These are phyloP conservation scores for Knoxia roxburghii DNA, from an alignment of 257 asterid genomes.

Conservation along the genomic window DNA sequence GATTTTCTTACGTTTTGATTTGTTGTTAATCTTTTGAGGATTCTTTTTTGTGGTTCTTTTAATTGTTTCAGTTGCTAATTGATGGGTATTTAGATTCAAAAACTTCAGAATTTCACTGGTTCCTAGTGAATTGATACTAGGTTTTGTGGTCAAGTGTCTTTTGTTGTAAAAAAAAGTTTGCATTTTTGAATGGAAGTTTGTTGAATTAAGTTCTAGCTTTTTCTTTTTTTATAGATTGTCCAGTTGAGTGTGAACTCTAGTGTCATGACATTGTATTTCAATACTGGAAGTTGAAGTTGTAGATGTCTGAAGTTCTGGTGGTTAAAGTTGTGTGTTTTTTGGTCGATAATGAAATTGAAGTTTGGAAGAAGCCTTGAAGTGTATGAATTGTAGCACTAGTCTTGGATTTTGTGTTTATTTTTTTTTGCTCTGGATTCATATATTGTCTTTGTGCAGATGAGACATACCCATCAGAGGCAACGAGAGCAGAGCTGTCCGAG, in stretches of 20 bases:
- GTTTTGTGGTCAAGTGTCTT: neutral
- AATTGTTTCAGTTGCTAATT: neutral
- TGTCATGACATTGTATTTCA: neutral
- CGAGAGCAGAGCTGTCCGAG: slow-evolving; percentile 70
- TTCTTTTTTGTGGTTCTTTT: neutral
- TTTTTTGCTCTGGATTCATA: slow-evolving; percentile 2
- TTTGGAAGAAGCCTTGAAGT: neutral
- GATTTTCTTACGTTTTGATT: neutral
- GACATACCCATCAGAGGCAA: slow-evolving; percentile 85
- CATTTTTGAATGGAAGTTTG: neutral
- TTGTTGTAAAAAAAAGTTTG: neutral
- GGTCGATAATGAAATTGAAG: neutral
- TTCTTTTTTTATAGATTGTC: neutral
- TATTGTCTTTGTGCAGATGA: slow-evolving; percentile 55
- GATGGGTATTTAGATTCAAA: neutral
- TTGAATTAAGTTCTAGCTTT: neutral
- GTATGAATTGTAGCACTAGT: neutral
- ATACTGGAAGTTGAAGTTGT: neutral
- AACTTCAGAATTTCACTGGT: neutral
- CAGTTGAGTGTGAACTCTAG: neutral
- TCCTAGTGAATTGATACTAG: neutral
- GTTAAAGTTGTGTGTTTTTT: neutral
- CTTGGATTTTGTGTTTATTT: neutral
- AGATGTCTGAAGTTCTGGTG: neutral
- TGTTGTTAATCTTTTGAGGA: neutral